Evolutionary conservation across 352 stramenopile species (phyloP).

Genomic region (Phytophthora pluvialis): DNA sequence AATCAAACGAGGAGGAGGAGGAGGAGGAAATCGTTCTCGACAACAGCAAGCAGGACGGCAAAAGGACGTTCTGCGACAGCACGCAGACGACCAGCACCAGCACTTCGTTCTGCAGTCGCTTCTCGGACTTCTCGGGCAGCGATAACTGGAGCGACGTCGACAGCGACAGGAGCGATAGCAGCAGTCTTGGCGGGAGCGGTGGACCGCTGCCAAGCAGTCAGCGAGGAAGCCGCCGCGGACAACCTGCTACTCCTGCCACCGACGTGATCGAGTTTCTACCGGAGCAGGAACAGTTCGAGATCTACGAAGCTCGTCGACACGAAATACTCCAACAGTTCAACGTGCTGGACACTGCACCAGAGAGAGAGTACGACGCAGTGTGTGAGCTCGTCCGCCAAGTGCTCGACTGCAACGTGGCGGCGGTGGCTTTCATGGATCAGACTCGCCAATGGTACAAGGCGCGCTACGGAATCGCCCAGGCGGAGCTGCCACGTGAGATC

Average conservation of each 20-base stretch:
- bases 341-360: conserved; percentile 47
- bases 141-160: conserved; percentile 47
- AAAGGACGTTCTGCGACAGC: conserved; percentile 43
- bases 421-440: conserved; percentile 69
- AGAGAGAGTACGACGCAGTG: conserved; percentile 78
- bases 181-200: conserved; percentile 34
- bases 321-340: conserved; percentile 54
- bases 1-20: conserved; percentile 17
- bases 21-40: conserved; percentile 19
- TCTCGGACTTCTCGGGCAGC: conserved; percentile 48
- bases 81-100: conserved; percentile 40
- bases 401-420: conserved; percentile 64
- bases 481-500: conserved; percentile 63
- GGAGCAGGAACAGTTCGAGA: conserved; percentile 49
- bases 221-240: conserved; percentile 18
- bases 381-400: conserved; percentile 71
- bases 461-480: conserved; percentile 70
- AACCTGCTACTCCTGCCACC: conserved; percentile 18
- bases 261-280: conserved; percentile 54
- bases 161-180: conserved; percentile 41
- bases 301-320: conserved; percentile 52
- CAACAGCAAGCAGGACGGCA: conserved; percentile 15
- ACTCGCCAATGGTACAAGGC: conserved; percentile 78
- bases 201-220: conserved; percentile 20
- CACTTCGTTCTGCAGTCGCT: conserved; percentile 45